Base-by-base conservation (phyloP, 2,329 filamentous ascomycete genomes). In the Decorospora gaudefroyi region DNA sequence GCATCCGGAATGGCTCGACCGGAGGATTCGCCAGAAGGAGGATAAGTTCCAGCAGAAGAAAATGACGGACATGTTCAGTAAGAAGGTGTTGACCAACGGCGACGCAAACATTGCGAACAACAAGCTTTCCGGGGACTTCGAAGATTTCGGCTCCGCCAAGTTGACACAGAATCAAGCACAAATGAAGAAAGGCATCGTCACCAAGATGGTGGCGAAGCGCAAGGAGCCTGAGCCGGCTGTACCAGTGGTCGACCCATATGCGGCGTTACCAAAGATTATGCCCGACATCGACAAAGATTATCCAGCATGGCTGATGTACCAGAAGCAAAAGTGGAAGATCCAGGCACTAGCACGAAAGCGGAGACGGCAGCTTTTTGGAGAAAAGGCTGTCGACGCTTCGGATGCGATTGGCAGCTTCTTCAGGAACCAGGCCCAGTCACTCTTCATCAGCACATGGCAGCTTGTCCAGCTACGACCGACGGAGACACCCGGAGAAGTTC, bases 1-100 rank as follows among this genome's bases (percentile, higher is more conserved):
- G 5, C 95, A 99, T 72, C 93, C 93, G 0, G 95, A 99, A 41
- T 99, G 93, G 93, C 80, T 99, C 22, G 90, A 96, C 62, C 84
- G 90, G 46, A 82, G 92, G 39, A 96, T 99, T 71, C 89, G 93
- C 57, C 86, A 87, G 69, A 97, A 96, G 70, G 93, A 99, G 44
- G 93, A 99, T 73, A 91, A 87, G 67, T 86, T 97, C 78, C 96
- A 99, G 76, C 93, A 99, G 74, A 95, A 91, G 75, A 99, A 99
- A 74, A 87, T 99, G 77, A 99, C 92, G 0, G 93, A 97, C 63
- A 76, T 96, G 59, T 96, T 99, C 64, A 78, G 71, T 62, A 87
- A 86, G 67, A 83, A 78, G 31, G 87, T 89, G 0, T 70, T 95
- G 16, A 81, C 83, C 9, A 88, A 92, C 55, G 86, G 89, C 23